Evolutionary conservation across 164 flowering plant species (phyloP), one percentile per base, ranked within the genome.

Genomic region (Akebia trifoliata): DNA sequence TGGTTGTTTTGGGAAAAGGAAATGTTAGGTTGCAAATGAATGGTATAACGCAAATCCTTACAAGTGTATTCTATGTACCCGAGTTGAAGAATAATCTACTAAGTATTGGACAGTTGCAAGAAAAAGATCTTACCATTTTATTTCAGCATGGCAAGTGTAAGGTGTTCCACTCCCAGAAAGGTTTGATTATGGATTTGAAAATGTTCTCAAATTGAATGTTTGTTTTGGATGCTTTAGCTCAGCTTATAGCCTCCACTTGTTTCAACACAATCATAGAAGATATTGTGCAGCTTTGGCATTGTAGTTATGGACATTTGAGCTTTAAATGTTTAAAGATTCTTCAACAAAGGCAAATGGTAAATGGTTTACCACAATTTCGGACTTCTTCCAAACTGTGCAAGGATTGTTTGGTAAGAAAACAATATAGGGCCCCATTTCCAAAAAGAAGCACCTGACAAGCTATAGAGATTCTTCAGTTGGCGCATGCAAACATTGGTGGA

Each of bases 41-140:
- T 50, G 36, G 20, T 14, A 50, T 28, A 4, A 37, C 8, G 4
- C 36, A 40, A 0, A 29, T 39, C 36, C 28, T 56, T 24, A 22
- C 56, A 24, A 8, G 35, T n/a, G 61, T 45, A 5, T 57, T 44
- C n/a, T 56, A 56, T 56, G 48, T 56, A 2, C 59, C 21, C 0
- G 34, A n/a, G 6, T 25, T 56, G 48, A 56, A 26, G 28, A 56
- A 40, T 15, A 44, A 45, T 45, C 35, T 57, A 7, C 40, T 57
- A 1, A 57, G 50, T 22, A 4, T 45, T 10, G 61, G 51, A 5
- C 28, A 57, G 10, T 20, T 57, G 24, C 61, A 44, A 57, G 61
- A 57, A 20, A 32, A 32, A 4, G 61, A 42, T 3, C 44, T 30
- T 20, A 29, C 51, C 0, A 44, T 57, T 45, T 2, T 57, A 28